A percentile compares a stretch with the other conserved stretches of the same genome.
phyloP scores from a whole-genome alignment of 371 early-diverging fungal genomes.

The Thermomucor indicae-seudaticae region DNA sequence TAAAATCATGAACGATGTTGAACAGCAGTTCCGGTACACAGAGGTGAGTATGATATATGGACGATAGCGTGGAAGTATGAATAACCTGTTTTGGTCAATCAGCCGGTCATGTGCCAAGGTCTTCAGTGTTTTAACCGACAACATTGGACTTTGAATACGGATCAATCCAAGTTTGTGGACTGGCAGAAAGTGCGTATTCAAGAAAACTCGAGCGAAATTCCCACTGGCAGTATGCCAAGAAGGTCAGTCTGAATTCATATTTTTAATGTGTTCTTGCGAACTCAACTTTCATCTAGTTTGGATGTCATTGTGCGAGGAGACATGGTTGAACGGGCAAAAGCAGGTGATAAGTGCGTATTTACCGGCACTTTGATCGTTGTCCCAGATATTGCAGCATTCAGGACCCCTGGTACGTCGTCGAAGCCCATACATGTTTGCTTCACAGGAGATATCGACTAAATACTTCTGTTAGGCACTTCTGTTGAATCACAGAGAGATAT shows the following conservation, averaged over 20 bases:
- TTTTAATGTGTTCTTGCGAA: not conserved
- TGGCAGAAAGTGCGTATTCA: conserved; percentile 99
- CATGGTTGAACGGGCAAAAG: conserved; percentile 94
- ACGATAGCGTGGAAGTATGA: not conserved
- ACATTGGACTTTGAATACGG: conserved; percentile 81
- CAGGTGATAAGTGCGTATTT: conserved; percentile 94
- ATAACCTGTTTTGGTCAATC: not conserved
- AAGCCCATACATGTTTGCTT: not conserved
- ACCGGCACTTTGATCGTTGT: conserved; percentile 95
- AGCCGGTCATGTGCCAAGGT: conserved; percentile 94
- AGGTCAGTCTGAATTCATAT: conserved; percentile 43
- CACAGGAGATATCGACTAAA: conserved; percentile 11
- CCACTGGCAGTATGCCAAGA: conserved; percentile 98
- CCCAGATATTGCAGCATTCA: conserved; percentile 88
- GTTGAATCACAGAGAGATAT: conserved; percentile 64
- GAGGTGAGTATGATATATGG: conserved; percentile 51
- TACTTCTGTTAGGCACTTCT: no score
- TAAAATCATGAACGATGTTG: conserved; percentile 77
- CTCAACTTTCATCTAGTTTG: conserved; percentile 48
- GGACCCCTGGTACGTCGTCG: conserved; percentile 64
- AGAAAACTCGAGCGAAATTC: conserved; percentile 97
- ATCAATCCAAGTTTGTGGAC: conserved; percentile 91
- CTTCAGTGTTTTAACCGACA: conserved; percentile 85
- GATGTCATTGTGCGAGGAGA: conserved; percentile 98
- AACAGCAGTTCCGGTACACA: conserved; percentile 97